Percentiles rank a stretch among this genome's conserved stretches.
These are phyloP conservation scores for Porphyra umbilicalis DNA, from an alignment of 31 red algal genomes.

Conservation along the genomic window DNA sequence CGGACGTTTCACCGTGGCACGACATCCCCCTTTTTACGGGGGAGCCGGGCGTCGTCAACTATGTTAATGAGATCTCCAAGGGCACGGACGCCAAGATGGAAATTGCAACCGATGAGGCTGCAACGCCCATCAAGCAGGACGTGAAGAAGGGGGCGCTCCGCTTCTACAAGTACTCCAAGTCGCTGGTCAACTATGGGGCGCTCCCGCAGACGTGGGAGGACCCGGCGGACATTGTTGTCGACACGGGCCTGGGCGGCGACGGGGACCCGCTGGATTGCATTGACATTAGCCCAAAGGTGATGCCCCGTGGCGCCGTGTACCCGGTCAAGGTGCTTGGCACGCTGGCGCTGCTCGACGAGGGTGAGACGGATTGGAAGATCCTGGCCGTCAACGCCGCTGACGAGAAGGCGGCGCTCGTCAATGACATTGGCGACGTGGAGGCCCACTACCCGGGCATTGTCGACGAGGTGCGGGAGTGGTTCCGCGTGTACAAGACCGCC, in stretches of 20 bases:
- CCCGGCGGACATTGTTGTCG: conserved; percentile 41
- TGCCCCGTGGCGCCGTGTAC: conserved; percentile 77
- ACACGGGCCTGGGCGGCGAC: conserved; percentile 67
- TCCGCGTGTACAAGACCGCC: conserved; percentile 94
- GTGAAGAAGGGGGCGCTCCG: conserved; percentile 86
- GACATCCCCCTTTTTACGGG: conserved; percentile 75
- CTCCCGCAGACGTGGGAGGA: conserved; percentile 99
- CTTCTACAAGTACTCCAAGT: conserved; percentile 79
- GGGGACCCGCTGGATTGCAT: conserved; percentile 90
- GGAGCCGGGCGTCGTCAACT: conserved; percentile 54
- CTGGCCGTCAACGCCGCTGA: conserved; percentile 75
- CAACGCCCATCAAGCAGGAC: conserved; percentile 95
- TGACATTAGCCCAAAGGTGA: conserved; percentile 57
- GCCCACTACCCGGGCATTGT: conserved; percentile 60
- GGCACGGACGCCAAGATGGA: conserved; percentile 93
- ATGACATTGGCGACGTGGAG: conserved; percentile 80
- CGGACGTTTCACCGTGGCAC: conserved; percentile 88
- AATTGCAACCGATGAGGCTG: conserved; percentile 78
- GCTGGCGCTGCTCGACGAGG: conserved; percentile 86
- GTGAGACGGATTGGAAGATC: conserved; percentile 97
- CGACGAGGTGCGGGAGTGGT: conserved; percentile 80
- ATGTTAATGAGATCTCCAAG: conserved; percentile 93
- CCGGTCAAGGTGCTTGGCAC: conserved; percentile 83
- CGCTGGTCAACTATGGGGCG: conserved; percentile 90
- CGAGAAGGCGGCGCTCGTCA: conserved; percentile 48